Conservation (phyloP, 495 filamentous ascomycete species). For the Jackrogersella minutella region DNA sequence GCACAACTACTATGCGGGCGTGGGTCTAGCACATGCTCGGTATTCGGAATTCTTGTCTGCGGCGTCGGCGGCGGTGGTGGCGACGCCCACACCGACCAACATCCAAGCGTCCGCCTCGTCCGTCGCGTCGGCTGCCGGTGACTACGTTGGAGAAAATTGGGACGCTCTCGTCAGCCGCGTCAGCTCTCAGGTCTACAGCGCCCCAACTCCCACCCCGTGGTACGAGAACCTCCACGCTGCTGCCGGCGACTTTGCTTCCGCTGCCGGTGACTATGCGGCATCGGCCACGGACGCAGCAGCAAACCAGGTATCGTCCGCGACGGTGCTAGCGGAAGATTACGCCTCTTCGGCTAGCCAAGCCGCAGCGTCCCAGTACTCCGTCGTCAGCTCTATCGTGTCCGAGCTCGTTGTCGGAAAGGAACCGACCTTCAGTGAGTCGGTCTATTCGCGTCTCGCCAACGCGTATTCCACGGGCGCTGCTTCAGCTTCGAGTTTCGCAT, state of each 20-base stretch:
- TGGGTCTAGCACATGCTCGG: slow-evolving; percentile 78
- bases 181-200: slow-evolving; percentile 76
- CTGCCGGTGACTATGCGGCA: slow-evolving; percentile 37
- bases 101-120: slow-evolving; percentile 53
- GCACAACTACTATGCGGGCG: slow-evolving; percentile 77
- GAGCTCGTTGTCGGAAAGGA: slow-evolving; percentile 82
- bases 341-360: slow-evolving; percentile 61
- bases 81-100: slow-evolving; percentile 58
- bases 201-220: slow-evolving; percentile 67
- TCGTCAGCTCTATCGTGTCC: slow-evolving; percentile 74
- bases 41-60: slow-evolving; percentile 77
- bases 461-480: slow-evolving; percentile 57
- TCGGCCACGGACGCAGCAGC: slow-evolving; percentile 44
- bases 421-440: slow-evolving; percentile 82
- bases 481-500: slow-evolving; percentile 48
- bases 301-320: slow-evolving; percentile 50
- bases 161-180: slow-evolving; percentile 71
- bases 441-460: slow-evolving; percentile 72
- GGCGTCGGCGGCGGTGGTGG: slow-evolving; percentile 69
- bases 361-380: slow-evolving; percentile 68
- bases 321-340: slow-evolving; percentile 63
- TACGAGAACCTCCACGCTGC: slow-evolving; percentile 55
- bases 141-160: slow-evolving; percentile 64
- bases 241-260: slow-evolving; percentile 37
- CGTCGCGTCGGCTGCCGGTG: slow-evolving; percentile 47